Conservation (phyloP, 257 asterid species). For the Solanum piurae region DNA sequence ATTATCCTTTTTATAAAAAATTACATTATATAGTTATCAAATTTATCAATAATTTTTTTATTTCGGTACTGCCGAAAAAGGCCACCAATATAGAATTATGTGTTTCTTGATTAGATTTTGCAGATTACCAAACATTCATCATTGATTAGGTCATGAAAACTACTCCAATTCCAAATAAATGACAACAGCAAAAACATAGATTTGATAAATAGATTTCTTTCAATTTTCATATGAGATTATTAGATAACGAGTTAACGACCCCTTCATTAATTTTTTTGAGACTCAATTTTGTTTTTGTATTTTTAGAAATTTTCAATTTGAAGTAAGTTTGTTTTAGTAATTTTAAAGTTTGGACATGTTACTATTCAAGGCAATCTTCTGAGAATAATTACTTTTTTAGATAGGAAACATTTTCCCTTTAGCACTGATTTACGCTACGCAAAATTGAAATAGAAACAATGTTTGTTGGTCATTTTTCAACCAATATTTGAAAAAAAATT, state of each 20-base stretch:
- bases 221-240: not conserved
- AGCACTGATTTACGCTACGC: not conserved
- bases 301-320: not conserved
- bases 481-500: not conserved
- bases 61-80: fast-evolving
- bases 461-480: not conserved
- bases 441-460: not conserved
- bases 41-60: fast-evolving
- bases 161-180: not conserved
- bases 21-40: not conserved
- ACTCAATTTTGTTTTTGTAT: not conserved
- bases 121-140: not conserved
- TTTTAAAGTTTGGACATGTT: not conserved
- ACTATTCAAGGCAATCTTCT: not conserved
- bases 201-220: not conserved
- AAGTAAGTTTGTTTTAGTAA: not conserved
- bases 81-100: not conserved
- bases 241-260: not conserved
- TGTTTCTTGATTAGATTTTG: not conserved
- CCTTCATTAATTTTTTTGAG: not conserved
- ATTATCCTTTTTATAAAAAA: not conserved
- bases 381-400: too few relatives aligned
- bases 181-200: not conserved
- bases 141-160: not conserved
- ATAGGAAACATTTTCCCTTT: fast-evolving